Evolutionary conservation across 352 stramenopile genomes (phyloP).

Genomic region (Aphanomyces cochlioides): DNA sequence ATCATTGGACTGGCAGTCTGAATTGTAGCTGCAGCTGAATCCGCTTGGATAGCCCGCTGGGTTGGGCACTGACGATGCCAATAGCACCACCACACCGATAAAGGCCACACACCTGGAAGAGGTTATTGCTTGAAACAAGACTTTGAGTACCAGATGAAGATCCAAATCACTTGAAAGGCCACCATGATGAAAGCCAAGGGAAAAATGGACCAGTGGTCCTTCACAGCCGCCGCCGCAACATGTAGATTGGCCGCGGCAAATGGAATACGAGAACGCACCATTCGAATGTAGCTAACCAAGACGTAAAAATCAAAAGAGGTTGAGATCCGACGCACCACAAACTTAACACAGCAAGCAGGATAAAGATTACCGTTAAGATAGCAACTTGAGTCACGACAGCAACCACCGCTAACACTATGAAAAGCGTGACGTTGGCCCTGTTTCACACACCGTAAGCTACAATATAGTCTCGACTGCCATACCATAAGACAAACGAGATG

Average conservation of each 20-base stretch:
- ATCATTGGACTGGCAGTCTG: background rate
- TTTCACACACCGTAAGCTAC: background rate
- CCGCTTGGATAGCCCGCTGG: too few species aligned
- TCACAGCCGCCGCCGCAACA: conserved; percentile 65
- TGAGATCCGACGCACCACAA: conserved; percentile 1
- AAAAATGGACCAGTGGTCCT: conserved; percentile 67
- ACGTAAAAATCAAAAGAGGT: background rate
- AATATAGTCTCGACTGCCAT: too few species aligned
- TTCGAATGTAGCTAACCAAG: background rate
- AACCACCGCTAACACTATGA: background rate
- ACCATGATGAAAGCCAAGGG: conserved; percentile 59
- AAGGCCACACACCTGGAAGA: too few species aligned
- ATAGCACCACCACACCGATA: too few species aligned
- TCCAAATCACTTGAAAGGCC: conserved; percentile 66
- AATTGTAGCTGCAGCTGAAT: conserved; percentile 1
- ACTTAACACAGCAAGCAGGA: background rate
- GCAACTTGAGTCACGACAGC: background rate
- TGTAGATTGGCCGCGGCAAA: conserved; percentile 84
- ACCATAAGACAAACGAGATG: conserved; percentile 4
- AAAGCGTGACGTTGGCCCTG: conserved; percentile 8
- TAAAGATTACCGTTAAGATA: background rate
- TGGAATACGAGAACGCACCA: conserved; percentile 35
- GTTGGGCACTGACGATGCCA: too few species aligned
- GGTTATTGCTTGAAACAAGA: too few species aligned
- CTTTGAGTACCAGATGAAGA: conserved; percentile 53